phyloP scores from a whole-genome alignment of 192 early-diverging fungal species.

The Podila epigama region DNA sequence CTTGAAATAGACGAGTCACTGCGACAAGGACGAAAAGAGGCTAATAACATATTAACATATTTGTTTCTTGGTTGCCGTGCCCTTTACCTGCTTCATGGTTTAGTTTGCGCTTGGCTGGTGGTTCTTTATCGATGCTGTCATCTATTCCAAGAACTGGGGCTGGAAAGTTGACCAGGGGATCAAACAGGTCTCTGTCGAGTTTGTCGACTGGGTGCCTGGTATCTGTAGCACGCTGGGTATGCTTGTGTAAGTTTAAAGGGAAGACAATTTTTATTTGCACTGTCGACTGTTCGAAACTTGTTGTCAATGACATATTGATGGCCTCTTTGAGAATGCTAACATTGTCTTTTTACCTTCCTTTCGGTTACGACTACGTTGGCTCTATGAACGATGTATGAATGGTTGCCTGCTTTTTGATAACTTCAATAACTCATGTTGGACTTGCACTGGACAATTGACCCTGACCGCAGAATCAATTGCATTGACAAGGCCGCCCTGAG shows the following conservation, averaged over 20 bases:
- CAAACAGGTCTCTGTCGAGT: conserved; percentile 50
- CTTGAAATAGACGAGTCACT: background rate
- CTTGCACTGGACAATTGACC: too few relatives aligned
- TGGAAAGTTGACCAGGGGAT: conserved; percentile 3
- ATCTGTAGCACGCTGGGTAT: conserved; percentile 64
- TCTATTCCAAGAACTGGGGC: conserved; percentile 49
- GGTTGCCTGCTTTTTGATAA: too few relatives aligned
- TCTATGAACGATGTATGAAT: too few relatives aligned
- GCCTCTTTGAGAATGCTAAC: too few relatives aligned
- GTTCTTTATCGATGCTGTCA: conserved; percentile 67
- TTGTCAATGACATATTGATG: conserved; percentile 4
- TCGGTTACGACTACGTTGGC: too few relatives aligned
- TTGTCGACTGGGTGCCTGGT: conserved; percentile 68
- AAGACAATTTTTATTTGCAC: background rate
- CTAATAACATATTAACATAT: too few relatives aligned
- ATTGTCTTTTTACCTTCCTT: too few relatives aligned
- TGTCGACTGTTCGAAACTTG: background rate
- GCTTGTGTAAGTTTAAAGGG: conserved; percentile 55
- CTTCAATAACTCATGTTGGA: too few relatives aligned
- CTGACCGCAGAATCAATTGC: conserved; percentile 62
- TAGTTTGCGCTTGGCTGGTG: conserved; percentile 70
- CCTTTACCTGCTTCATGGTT: background rate
- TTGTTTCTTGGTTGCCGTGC: too few relatives aligned
- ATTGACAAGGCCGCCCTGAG: conserved; percentile 59
- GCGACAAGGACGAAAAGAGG: too few relatives aligned